Base-by-base conservation (phyloP, 441 rosid genomes). In the Jatropha multifida region DNA sequence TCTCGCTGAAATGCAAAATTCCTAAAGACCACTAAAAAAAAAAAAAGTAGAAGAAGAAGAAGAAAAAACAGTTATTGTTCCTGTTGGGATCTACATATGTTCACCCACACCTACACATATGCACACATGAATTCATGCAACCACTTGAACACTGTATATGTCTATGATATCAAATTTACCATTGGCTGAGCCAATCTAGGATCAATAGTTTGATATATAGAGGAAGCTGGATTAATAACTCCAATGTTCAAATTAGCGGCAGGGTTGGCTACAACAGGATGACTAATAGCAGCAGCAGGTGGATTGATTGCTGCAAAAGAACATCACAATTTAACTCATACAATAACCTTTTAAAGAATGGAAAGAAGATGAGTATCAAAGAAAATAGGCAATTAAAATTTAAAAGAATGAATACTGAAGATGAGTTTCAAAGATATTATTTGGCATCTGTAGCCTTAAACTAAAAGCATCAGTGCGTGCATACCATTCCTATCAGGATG, bases 401-500 rank as follows among this genome's bases (percentile, higher is more conserved):
- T 10, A 23, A 17, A 81, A 69, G 72, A 65, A 61, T 15, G 65
- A 46, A 41, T 20, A 11, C 52, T 49, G 40, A 75, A 37, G 61
- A 69, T 4, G 64, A 62, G 54, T 44, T 42, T 17, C 8, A 17
- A 74, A 18, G 55, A 56, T 26, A 63, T 32, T 56, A 41, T 74
- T 41, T 38, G 4, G 64, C 11, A 37, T 69, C 32, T 17, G 14
- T 68, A 76, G 55, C 12, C 27, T 67, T 61, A 62, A 40, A 12
- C 27, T 58, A 48, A 73, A 55, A 23, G 5, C 56, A 59, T 60
- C 69, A 58, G 49, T 20, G 54, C n/a, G 44, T 46, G 78, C 82
- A 72, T 88, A 90, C 98, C 94, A 76, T 79, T 89, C 83, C 98
- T 81, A 81, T 95, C 97, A 76, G 99, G 99, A 83, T 95, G 99